Conservation (phyloP, 129 eudicot genomes). For the Logfia minima region DNA sequence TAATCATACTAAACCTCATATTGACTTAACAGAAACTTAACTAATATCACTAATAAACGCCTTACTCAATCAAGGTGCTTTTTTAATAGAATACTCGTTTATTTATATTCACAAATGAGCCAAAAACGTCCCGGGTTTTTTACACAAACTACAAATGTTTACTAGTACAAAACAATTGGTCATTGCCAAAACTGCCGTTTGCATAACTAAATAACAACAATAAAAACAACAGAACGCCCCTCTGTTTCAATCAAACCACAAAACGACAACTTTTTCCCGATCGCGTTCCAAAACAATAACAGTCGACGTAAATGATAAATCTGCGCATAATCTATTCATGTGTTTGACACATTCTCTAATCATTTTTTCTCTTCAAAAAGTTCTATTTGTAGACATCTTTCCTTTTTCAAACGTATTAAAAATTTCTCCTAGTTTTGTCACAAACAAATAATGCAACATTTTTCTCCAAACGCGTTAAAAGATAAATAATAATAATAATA, state of each 20-base stretch:
- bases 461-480: neutral
- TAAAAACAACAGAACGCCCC: constrained; percentile 13
- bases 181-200: constrained; percentile 36
- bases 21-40: neutral
- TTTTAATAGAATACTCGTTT: neutral
- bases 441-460: no score
- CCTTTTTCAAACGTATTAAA: no score
- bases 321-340: neutral
- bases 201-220: constrained; percentile 16
- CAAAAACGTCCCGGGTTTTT: neutral
- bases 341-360: neutral
- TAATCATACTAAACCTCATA: neutral
- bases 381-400: no score
- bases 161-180: neutral
- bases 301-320: neutral
- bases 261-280: constrained; percentile 16
- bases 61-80: neutral
- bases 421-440: neutral
- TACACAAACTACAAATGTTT: constrained; percentile 2
- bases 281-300: neutral
- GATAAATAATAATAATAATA: no score
- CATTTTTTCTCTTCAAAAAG: neutral
- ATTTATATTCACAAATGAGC: neutral
- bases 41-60: neutral
- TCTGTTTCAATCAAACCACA: constrained; percentile 36